Evolutionary conservation across 768 basidiomycete species (phyloP).

Genomic region (Trametes coccinea): DNA sequence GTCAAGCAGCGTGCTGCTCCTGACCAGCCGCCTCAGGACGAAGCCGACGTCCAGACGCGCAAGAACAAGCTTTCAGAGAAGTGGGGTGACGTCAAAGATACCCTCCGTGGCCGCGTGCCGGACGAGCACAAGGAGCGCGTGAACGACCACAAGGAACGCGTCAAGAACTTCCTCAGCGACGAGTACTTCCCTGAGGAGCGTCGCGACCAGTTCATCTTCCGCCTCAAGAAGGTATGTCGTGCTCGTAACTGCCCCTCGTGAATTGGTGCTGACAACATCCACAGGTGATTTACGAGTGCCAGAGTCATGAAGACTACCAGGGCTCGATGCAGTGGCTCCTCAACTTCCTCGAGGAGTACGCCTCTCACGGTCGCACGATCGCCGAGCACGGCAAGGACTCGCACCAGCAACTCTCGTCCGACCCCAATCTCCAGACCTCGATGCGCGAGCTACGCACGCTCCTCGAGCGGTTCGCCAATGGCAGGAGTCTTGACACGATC

Average conservation of each 20-base stretch:
- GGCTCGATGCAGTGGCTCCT: conserved; percentile 74
- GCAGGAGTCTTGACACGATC: conserved; percentile 61
- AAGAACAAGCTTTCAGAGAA: conserved; percentile 35
- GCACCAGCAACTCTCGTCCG: conserved; percentile 37
- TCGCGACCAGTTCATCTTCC: conserved; percentile 90
- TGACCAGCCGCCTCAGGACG: conserved; percentile 31
- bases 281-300: conserved; percentile 80
- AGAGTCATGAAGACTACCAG: conserved; percentile 89
- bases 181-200: conserved; percentile 91
- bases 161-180: conserved; percentile 70
- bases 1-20: conserved; percentile 24
- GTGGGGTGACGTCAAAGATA: conserved; percentile 36
- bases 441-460: conserved; percentile 71
- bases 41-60: conserved; percentile 41
- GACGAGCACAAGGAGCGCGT: conserved; percentile 64
- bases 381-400: conserved; percentile 27
- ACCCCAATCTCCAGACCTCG: conserved; percentile 57
- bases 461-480: conserved; percentile 89
- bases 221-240: conserved; percentile 72
- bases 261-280: neutral
- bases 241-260: no score
- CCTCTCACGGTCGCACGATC: conserved; percentile 36
- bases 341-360: conserved; percentile 61
- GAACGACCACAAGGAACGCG: conserved; percentile 53
- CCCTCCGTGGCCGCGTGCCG: conserved; percentile 58